Evolutionary conservation across 345 rosid species (phyloP), one percentile per base, ranked within the genome.

Genomic region (Litchi chinensis): DNA sequence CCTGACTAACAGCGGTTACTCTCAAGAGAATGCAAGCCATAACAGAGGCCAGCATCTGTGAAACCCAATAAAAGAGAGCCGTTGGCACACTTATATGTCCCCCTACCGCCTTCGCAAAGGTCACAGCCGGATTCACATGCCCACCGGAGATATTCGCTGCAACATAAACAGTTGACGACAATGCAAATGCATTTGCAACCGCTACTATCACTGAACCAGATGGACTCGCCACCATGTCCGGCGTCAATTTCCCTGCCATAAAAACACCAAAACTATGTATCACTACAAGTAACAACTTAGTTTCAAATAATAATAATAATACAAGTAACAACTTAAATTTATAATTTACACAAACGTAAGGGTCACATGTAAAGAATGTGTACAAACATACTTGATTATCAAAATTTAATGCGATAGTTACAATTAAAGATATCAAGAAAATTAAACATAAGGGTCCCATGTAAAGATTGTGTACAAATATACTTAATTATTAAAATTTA

Each of bases 61-160:
- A 89, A 68, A 88, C 74, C 98, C 98, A 96, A 82, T 93, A 96
- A 52, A 94, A 90, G 56, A 94, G 46, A 78, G 99, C 97, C 10
- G 93, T 91, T 0, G 95, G 90, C 70, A 94, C 85, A 41, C 88
- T 88, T 8, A 96, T 81, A 66, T 84, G 89, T 68, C 99, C 99
- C 10, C 95, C 91, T 46, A 96, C 88, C 3, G 93, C 99, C 95
- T 87, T 90, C 0, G 80, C 91, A 62, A 94, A 93, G 1, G 98
- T 96, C 74, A 96, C 98, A 5, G 98, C 97, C 3, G 99, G 99
- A 76, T 94, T 96, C 71, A 94, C 92, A 68, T 94, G 99, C 4
- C 98, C 97, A 1, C 97, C 97, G 4, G 97, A 96, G 22, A 89
- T 81, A 67, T 80, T 91, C 69, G 86, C 84, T 0, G 97, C 88